These are phyloP conservation scores for Salicornia ramosissima DNA, from an alignment of 148 eudicot species.

Conservation along the genomic window DNA sequence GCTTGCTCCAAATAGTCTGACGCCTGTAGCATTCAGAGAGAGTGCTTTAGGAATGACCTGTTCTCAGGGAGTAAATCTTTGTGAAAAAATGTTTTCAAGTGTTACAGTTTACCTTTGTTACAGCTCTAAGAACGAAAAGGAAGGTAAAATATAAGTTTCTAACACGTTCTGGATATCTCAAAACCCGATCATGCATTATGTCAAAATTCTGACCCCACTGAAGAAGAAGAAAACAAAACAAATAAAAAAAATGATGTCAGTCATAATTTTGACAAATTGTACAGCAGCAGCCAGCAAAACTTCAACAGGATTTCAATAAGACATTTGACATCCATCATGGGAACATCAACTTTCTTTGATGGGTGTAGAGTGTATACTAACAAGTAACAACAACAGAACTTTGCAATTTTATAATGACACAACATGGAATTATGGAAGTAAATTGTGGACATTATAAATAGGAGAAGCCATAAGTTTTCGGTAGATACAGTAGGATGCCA, in stretches of 20 bases:
- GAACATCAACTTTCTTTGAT: not conserved
- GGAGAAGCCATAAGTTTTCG: too few relatives aligned
- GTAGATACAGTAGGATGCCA: too few relatives aligned
- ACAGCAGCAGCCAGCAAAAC: not conserved
- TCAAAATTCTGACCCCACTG: constrained; percentile 94
- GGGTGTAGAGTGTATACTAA: not conserved
- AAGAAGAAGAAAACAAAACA: not conserved
- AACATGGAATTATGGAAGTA: too few relatives aligned
- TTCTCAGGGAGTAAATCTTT: constrained; percentile 1
- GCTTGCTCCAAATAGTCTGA: constrained; percentile 88
- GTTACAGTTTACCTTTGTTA: constrained; percentile 57
- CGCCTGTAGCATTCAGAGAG: constrained; percentile 40
- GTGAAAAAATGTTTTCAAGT: not conserved
- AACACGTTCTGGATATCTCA: constrained; percentile 83
- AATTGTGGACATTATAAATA: too few relatives aligned
- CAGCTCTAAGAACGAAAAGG: constrained; percentile 94
- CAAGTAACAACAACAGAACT: not conserved
- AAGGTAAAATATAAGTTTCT: constrained; percentile 84
- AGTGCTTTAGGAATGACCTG: not conserved
- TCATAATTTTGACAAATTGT: not conserved
- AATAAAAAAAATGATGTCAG: not conserved
- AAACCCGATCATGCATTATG: constrained; percentile 73
- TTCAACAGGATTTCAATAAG: not conserved
- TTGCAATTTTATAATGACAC: not conserved
- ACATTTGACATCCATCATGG: not conserved